Conservation (phyloP, 306 rosid genomes). For the Begonia loranthoides region DNA sequence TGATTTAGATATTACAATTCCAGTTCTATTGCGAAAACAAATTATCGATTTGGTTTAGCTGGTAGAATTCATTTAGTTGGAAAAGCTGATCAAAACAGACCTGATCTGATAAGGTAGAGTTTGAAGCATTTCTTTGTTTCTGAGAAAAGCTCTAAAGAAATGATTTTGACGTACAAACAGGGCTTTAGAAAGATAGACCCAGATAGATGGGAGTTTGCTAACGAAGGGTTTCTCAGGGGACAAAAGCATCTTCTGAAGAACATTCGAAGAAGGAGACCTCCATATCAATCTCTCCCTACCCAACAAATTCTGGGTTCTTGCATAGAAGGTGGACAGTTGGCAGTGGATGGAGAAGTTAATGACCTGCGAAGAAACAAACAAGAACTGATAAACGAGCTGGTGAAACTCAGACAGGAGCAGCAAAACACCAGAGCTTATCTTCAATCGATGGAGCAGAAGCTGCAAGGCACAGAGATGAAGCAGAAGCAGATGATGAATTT, state of each 20-base stretch:
- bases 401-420: constrained; percentile 67
- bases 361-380: constrained; percentile 46
- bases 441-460: constrained; percentile 56
- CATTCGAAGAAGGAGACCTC: constrained; percentile 50
- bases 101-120: too few relatives aligned
- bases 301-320: constrained; percentile 31
- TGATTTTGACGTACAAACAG: constrained; percentile 17
- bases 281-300: constrained; percentile 26
- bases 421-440: constrained; percentile 41
- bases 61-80: too few relatives aligned
- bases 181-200: constrained; percentile 79
- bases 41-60: too few relatives aligned
- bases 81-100: too few relatives aligned
- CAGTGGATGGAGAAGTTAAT: constrained; percentile 40
- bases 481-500: constrained; percentile 81
- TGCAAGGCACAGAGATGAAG: constrained; percentile 49
- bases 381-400: constrained; percentile 47
- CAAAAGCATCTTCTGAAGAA: constrained; percentile 49
- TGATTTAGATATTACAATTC: too few relatives aligned
- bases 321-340: constrained; percentile 38
- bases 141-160: too few relatives aligned
- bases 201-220: constrained; percentile 81
- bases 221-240: constrained; percentile 59
- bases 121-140: too few relatives aligned
- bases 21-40: too few relatives aligned